Conservation (phyloP, 805 yeast genomes). For the Lipomyces anomalus region DNA sequence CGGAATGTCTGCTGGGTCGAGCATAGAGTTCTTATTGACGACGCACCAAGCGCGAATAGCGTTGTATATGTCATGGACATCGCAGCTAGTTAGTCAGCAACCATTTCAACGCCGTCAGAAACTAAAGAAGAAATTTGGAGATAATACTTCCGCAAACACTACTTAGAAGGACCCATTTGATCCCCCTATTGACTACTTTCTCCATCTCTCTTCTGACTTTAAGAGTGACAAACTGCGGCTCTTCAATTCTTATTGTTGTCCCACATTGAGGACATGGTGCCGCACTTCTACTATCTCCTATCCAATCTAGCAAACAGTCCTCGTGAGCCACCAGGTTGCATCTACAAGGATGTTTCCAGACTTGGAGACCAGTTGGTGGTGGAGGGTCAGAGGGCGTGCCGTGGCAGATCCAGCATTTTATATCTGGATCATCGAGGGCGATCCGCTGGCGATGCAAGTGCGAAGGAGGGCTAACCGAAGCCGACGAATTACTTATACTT, state of each 20-base stretch:
- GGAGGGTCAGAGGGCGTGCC: constrained; percentile 33
- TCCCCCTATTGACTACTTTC: no score
- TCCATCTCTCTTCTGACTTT: no score
- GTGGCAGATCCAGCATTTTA: constrained; percentile 38
- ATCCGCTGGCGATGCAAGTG: no score
- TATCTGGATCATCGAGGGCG: no score
- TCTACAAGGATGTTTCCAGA: constrained; percentile 43
- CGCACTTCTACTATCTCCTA: constrained; percentile 8
- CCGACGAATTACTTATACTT: no score
- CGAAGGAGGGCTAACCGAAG: no score
- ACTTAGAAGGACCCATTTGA: no score
- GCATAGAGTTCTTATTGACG: constrained; percentile 27
- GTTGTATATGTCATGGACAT: no score
- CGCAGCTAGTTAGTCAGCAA: no score
- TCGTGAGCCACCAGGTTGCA: constrained; percentile 46
- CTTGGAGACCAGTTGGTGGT: constrained; percentile 32
- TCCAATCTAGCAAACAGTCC: constrained; percentile 41
- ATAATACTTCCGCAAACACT: no score
- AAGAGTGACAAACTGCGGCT: constrained; percentile 3
- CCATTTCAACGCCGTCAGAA: no score
- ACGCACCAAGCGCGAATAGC: constrained; percentile 31
- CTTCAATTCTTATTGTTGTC: constrained; percentile 5
- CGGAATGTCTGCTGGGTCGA: constrained; percentile 27
- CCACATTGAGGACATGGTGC: constrained; percentile 20
- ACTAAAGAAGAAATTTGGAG: no score